Base-by-base conservation (phyloP, 345 rosid species). In the Erysimum cheiranthoides region DNA sequence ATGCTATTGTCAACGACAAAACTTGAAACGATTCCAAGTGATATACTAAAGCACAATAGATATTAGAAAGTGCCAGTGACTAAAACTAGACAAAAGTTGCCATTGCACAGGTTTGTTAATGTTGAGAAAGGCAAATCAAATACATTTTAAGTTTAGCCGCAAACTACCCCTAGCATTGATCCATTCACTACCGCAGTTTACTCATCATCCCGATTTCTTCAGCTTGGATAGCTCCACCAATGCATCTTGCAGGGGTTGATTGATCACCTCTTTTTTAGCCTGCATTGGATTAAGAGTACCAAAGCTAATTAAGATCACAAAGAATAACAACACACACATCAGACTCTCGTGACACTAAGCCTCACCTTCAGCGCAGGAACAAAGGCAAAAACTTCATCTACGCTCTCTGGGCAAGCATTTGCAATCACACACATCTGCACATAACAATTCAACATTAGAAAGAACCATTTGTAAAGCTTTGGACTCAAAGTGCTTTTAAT, bases 341-440 rank as follows among this genome's bases (percentile, higher is more conserved):
- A 65, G 52, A 43, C 42, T 30, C 46, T 43, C 53, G 32, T 14
- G 51, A 30, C 17, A 53, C 17, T 66, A 45, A 47, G 30, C 39
- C 60, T 88, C 25, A 92, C 97, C 96, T 90, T 88, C 82, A 90
- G 74, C 11, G 96, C 85, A 34, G 91, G 96, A 63, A 89, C 74
- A 73, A 92, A 87, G 52, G 97, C 91, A 80, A 86, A 90, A 52
- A 70, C 92, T 86, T 95, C 98, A 57, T 95, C 94, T 28, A 50
- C 67, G 21, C 79, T 83, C 63, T 95, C 99, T 35, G 99, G 96
- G 66, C 88, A 85, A 30, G 82, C 74, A 70, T 90, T 90, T n/a
- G 86, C 97, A 64, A 88, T 86, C 68, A 86, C 60, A 76, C 88
- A 85, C 52, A 95, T 83, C 99, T 92, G 83, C 83, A 82, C 38